Evolutionary conservation across 306 rosid species (phyloP).

Genomic region (Glycine tomentella): DNA sequence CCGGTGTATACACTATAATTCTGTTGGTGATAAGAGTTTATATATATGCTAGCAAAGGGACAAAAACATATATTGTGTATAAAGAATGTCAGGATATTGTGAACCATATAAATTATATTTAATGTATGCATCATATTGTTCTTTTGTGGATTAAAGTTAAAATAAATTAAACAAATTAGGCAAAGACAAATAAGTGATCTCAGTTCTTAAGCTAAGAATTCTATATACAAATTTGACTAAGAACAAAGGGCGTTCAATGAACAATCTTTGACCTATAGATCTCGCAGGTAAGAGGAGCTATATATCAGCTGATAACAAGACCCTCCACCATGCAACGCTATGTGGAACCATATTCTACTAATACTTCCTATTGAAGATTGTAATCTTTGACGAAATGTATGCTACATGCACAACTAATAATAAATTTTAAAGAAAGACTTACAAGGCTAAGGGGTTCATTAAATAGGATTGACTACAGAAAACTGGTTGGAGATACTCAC

Average conservation of each 20-base stretch:
- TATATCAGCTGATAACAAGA: slow-evolving; percentile 51
- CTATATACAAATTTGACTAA: slow-evolving; percentile 41
- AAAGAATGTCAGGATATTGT: slow-evolving; percentile 35
- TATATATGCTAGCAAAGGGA: slow-evolving; percentile 30
- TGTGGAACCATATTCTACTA: slow-evolving; percentile 41
- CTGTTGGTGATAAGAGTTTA: slow-evolving; percentile 21
- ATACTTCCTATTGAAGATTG: slow-evolving; percentile 42
- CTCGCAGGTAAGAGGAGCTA: slow-evolving; percentile 59
- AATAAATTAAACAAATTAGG: slow-evolving; percentile 28
- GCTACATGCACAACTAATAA: slow-evolving; percentile 46
- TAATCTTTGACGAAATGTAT: slow-evolving; percentile 47
- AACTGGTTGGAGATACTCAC: neutral
- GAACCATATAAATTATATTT: neutral
- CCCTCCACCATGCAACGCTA: slow-evolving; percentile 54
- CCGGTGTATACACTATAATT: neutral
- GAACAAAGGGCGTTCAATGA: slow-evolving; percentile 50
- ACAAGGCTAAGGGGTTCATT: slow-evolving; percentile 8
- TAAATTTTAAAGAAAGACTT: neutral
- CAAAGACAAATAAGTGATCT: slow-evolving; percentile 45
- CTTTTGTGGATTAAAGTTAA: slow-evolving; percentile 14
- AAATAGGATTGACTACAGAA: neutral
- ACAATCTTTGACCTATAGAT: slow-evolving; percentile 79
- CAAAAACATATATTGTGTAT: neutral
- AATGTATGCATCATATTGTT: slow-evolving; percentile 28
- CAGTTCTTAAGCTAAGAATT: slow-evolving; percentile 50